Conservation (phyloP, 179 eudicot species). For the Silene coronaria region DNA sequence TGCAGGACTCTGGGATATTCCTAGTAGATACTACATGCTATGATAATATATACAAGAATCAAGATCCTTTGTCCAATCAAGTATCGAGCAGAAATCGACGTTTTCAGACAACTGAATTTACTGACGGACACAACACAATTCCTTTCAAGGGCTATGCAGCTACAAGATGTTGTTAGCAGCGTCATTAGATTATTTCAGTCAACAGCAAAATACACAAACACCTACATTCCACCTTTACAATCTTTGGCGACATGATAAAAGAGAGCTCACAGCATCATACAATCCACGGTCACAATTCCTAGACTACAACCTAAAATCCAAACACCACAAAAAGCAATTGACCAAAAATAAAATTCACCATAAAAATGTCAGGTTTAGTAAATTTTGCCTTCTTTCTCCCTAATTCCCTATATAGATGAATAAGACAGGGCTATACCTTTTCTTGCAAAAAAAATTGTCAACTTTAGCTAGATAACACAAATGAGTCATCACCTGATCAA, state of each 20-base stretch:
- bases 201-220: not conserved
- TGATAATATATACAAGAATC: no score
- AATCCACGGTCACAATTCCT: not conserved
- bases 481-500: constrained; percentile 55
- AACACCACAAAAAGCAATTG: not conserved
- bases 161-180: not conserved
- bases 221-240: not conserved
- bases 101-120: not conserved
- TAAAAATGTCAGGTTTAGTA: no score
- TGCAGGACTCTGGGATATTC: no score
- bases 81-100: not conserved
- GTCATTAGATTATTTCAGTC: not conserved
- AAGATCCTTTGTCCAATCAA: no score
- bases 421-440: no score
- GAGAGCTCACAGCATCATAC: not conserved
- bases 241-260: not conserved
- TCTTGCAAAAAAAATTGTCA: not conserved
- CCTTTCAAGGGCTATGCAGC: not conserved
- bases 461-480: not conserved
- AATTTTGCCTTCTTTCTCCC: no score
- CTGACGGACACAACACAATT: not conserved
- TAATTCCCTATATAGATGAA: no score
- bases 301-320: not conserved
- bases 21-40: no score
- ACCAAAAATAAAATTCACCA: not conserved